Evolutionary conservation across 495 filamentous ascomycete species (phyloP), one percentile per base, ranked within the genome.

Genomic region (Clohesyomyces aquaticus): DNA sequence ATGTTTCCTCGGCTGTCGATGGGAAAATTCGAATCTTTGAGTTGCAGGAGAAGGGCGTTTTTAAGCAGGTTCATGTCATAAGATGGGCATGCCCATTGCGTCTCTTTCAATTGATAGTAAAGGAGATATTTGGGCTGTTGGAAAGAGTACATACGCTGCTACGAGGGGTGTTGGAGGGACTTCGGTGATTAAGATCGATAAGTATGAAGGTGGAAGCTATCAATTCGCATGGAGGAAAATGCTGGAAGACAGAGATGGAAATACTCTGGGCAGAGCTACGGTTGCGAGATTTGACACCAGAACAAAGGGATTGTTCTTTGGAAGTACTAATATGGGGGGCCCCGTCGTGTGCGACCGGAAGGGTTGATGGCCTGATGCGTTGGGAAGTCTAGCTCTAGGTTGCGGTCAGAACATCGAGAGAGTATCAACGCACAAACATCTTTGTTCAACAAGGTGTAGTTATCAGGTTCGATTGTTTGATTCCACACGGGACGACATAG

Each of bases 11-110:
- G 12, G 29, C 23, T 18, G 18, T 58, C 12, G 55, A 58, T 58
- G 42, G 27, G n/a, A 58, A 45, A 22, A 58, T 58, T 19, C 38
- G 55, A 1, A n/a, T 58, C 22, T 58, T 58, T 58, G 38, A 58
- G 23, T 29, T 58, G 21, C n/a, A 45, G 3, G 19, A 45, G 12
- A n/a, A 16, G 19, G 41, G 41, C 4, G 3, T 6, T 11, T 58
- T 46, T 41, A 28, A 47, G 41, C 55, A 47, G 21, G 41, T 47
- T 38, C 28, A 47, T 28, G 35, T 28, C 8, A 46, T 58, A 29
- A 47, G 23, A 47, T 58, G 55, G 38, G 38, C 3, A 58, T 58
- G 55, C 55, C 55, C 1, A 58, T 58, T 27, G 29, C 22, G 10
- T 16, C 22, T 8, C 35, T 58, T 18, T 23, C 55, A 41, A 26